phyloP scores from a whole-genome alignment of 768 basidiomycete genomes.

The Auriculariales sp. region DNA sequence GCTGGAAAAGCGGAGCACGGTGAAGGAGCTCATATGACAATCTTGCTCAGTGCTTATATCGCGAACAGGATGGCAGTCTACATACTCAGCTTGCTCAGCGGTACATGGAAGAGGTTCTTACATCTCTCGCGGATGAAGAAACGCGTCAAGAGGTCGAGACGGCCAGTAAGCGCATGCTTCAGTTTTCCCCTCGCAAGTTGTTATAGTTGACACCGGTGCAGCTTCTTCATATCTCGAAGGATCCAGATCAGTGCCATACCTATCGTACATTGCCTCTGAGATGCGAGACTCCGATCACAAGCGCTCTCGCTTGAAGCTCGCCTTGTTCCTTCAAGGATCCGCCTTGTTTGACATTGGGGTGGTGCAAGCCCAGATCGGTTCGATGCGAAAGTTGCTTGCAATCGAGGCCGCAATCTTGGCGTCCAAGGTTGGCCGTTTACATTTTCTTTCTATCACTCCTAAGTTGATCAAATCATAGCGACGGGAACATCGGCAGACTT shows the following conservation, averaged over 20 bases:
- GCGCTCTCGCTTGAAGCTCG: slow-evolving; percentile 51
- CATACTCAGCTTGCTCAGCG: slow-evolving; percentile 50
- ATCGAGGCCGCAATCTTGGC: slow-evolving; percentile 69
- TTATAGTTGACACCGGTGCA: slow-evolving; percentile 11
- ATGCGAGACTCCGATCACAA: slow-evolving; percentile 70
- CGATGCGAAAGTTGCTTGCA: slow-evolving; percentile 37
- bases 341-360: slow-evolving; percentile 42
- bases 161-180: not conserved
- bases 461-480: slow-evolving; percentile 21
- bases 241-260: slow-evolving; percentile 25
- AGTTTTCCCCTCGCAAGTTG: not conserved
- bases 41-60: too few species aligned
- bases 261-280: slow-evolving; percentile 69
- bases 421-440: slow-evolving; percentile 44
- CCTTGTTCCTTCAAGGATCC: slow-evolving; percentile 73
- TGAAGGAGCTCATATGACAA: too few species aligned
- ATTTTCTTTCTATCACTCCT: not conserved
- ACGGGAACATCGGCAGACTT: slow-evolving; percentile 44
- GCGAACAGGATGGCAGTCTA: slow-evolving; percentile 49
- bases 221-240: slow-evolving; percentile 40
- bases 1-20: slow-evolving; percentile 47
- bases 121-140: slow-evolving; percentile 24
- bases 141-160: not conserved
- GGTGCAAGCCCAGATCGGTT: slow-evolving; percentile 29
- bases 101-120: slow-evolving; percentile 40